Evolutionary conservation across 768 basidiomycete species (phyloP).

Genomic region (Suillus hirtellus): DNA sequence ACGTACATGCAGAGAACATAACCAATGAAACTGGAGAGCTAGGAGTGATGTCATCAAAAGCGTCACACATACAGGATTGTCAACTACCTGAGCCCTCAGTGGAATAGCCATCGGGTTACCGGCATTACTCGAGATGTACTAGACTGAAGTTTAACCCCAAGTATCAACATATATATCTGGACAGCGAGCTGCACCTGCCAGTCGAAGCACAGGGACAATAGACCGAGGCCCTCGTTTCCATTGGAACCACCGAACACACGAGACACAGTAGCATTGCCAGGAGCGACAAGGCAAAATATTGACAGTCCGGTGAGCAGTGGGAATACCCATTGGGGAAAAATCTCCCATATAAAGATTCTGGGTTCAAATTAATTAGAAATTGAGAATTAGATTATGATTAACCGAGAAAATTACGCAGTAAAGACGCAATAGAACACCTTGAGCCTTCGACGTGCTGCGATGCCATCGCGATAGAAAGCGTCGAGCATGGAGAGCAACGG

Average conservation of each 20-base stretch:
- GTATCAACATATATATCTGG: slow-evolving; percentile 32
- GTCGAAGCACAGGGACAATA: slow-evolving; percentile 59
- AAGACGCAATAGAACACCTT: slow-evolving; percentile 51
- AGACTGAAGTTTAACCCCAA: slow-evolving; percentile 41
- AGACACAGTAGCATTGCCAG: slow-evolving; percentile 49
- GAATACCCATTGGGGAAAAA: slow-evolving; percentile 37
- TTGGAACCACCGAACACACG: slow-evolving; percentile 62
- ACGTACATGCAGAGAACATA: slow-evolving; percentile 51
- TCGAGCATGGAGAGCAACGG: slow-evolving; percentile 30
- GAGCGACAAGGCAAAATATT: slow-evolving; percentile 54
- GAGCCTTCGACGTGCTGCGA: slow-evolving; percentile 41
- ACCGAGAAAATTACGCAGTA: slow-evolving; percentile 1
- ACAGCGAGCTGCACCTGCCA: slow-evolving; percentile 44
- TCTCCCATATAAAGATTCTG: slow-evolving; percentile 44
- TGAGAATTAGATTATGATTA: neutral
- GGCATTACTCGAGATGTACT: slow-evolving; percentile 25
- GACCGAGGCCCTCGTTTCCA: slow-evolving; percentile 63
- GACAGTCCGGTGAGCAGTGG: slow-evolving; percentile 54
- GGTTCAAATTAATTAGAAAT: slow-evolving; percentile 11
- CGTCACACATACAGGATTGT: neutral
- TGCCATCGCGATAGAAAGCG: slow-evolving; percentile 43
- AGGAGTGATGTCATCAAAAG: neutral
- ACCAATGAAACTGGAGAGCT: slow-evolving; percentile 50
- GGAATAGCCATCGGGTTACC: slow-evolving; percentile 53
- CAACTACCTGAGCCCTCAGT: slow-evolving; percentile 44